Evolutionary conservation across 139 green algal species (phyloP).

Genomic region (Chlorella sorokiniana): DNA sequence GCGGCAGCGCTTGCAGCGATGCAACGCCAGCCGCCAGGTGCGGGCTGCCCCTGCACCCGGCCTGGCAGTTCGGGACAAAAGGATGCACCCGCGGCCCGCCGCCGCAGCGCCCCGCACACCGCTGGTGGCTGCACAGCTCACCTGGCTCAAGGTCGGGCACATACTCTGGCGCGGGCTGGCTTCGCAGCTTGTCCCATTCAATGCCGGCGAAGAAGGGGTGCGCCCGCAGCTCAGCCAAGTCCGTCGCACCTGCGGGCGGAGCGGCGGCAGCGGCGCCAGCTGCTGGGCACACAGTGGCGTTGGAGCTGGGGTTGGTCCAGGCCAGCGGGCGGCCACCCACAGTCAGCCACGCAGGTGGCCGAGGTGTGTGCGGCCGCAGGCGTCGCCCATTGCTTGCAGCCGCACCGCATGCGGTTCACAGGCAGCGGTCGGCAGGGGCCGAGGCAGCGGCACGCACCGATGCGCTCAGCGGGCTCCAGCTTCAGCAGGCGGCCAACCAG

Average conservation of each 20-base stretch:
- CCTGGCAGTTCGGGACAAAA: too few species aligned
- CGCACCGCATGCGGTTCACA: too few species aligned
- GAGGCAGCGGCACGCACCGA: slow-evolving; percentile 54
- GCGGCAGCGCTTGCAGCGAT: neutral
- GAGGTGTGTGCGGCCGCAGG: too few species aligned
- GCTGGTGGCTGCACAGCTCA: neutral
- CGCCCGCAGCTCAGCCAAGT: slow-evolving; percentile 60
- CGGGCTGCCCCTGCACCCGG: too few species aligned
- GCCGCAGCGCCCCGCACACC: neutral
- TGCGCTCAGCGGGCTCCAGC: slow-evolving; percentile 57
- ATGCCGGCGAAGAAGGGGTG: slow-evolving; percentile 75
- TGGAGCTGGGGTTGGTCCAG: neutral
- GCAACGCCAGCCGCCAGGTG: too few species aligned
- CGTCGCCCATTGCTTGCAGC: too few species aligned
- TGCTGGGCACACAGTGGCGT: too few species aligned
- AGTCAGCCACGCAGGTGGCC: too few species aligned
- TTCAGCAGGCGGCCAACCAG: slow-evolving; percentile 70
- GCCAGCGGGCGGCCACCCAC: too few species aligned
- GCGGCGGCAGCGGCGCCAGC: too few species aligned
- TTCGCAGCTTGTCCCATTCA: slow-evolving; percentile 47
- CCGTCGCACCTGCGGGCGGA: slow-evolving; percentile 43
- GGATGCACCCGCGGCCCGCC: neutral
- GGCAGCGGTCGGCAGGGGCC: neutral
- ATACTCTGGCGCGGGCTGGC: slow-evolving; percentile 4
- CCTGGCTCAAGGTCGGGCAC: neutral